A percentile compares a stretch with the other conserved stretches of the same genome.
These are phyloP conservation scores for Spathaspora passalidarum DNA, from an alignment of 805 yeast species.

Conservation along the genomic window DNA sequence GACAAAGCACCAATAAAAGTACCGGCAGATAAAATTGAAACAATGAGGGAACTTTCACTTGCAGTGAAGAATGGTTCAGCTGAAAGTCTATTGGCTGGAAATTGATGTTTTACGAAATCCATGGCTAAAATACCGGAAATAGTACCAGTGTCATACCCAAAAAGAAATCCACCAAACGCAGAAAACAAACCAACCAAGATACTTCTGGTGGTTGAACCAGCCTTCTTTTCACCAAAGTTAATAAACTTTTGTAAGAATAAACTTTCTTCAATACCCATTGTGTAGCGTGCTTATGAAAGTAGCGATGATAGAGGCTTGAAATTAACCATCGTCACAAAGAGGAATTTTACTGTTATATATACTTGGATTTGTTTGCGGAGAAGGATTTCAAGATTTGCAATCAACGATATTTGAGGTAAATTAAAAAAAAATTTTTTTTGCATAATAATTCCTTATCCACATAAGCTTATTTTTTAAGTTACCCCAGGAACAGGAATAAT, in stretches of 20 bases:
- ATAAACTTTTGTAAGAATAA: conserved; percentile 29
- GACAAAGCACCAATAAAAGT: conserved; percentile 39
- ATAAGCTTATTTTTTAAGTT: background rate
- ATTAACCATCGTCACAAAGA: no score
- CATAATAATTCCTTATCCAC: background rate
- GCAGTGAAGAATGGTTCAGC: conserved; percentile 14
- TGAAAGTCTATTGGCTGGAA: conserved; percentile 12
- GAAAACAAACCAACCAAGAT: conserved; percentile 39
- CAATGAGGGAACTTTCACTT: conserved; percentile 23
- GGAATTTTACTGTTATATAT: background rate
- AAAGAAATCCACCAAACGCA: conserved; percentile 41
- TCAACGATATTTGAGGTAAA: background rate
- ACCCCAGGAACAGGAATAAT: background rate
- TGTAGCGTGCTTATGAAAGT: background rate
- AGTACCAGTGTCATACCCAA: conserved; percentile 43
- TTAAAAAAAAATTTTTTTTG: background rate
- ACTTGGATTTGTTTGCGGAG: background rate
- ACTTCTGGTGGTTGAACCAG: conserved; percentile 44
- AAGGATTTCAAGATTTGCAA: background rate
- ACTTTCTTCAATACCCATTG: conserved; percentile 41
- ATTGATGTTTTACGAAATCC: conserved; percentile 30
- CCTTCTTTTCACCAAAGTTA: conserved; percentile 45
- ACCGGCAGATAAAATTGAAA: conserved; percentile 35
- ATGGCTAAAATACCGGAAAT: conserved; percentile 41
- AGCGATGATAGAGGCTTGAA: background rate